Percentiles rank a stretch among this genome's conserved stretches.
These are phyloP conservation scores for Yamadazyma mexicana DNA, from an alignment of 1,139 yeast species.

Conservation along the genomic window DNA sequence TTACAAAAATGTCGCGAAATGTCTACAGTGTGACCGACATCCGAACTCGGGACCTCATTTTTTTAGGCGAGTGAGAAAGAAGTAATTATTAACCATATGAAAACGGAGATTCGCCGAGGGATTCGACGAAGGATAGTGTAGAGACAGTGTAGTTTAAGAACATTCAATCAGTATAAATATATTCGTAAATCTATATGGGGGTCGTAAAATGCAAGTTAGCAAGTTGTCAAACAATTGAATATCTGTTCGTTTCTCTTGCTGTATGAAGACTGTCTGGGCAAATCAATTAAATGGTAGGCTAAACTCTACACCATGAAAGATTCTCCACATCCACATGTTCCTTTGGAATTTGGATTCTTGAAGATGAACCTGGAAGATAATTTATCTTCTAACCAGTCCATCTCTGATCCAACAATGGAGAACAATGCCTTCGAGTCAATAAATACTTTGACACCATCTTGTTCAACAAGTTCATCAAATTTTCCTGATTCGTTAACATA, in stretches of 20 bases:
- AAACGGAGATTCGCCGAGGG: no score
- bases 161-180: slow-evolving; percentile 1
- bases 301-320: slow-evolving; percentile 82
- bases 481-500: slow-evolving; percentile 88
- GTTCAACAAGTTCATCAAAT: slow-evolving; percentile 89
- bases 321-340: slow-evolving; percentile 98
- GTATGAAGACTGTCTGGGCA: no score
- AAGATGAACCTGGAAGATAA: slow-evolving; percentile 86
- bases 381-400: slow-evolving; percentile 98
- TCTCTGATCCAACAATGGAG: slow-evolving; percentile 93
- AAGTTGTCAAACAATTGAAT: neutral
- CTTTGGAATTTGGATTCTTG: slow-evolving; percentile 93
- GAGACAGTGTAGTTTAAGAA: neutral
- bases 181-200: slow-evolving; percentile 2
- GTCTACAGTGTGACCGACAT: neutral
- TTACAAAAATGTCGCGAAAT: neutral
- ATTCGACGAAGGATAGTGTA: no score
- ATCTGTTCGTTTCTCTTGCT: no score
- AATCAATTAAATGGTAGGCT: neutral
- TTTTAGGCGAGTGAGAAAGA: neutral
- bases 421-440: slow-evolving; percentile 95
- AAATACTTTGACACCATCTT: slow-evolving; percentile 89
- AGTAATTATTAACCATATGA: neutral
- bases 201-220: slow-evolving; percentile 2
- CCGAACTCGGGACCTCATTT: neutral